Conservation (phyloP, 2,329 filamentous ascomycete genomes). For the Fusarium nodosum region DNA sequence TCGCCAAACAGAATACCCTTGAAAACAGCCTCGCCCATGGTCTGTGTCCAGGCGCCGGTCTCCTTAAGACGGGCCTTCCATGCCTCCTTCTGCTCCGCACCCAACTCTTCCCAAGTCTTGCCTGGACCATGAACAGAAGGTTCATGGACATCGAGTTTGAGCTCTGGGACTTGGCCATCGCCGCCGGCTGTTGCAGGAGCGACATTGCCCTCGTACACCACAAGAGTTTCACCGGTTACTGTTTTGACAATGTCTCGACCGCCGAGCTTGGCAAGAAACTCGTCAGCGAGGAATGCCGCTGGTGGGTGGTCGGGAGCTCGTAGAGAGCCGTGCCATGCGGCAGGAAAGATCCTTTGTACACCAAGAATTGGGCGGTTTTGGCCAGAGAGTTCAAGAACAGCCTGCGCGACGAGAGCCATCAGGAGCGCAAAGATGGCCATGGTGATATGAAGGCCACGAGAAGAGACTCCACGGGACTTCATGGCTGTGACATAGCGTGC, state of each 20-base stretch:
- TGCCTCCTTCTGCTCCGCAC: constrained; percentile 69
- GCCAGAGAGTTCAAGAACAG: constrained; percentile 74
- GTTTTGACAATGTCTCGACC: constrained; percentile 51
- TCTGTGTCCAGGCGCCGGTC: constrained; percentile 83
- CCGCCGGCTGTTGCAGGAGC: constrained; percentile 38
- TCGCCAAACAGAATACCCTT: constrained; percentile 83
- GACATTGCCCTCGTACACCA: constrained; percentile 53
- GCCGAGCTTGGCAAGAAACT: constrained; percentile 56
- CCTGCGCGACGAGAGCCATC: constrained; percentile 72
- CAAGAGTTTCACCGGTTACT: constrained; percentile 56
- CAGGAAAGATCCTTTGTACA: constrained; percentile 68
- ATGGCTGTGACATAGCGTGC: constrained; percentile 79
- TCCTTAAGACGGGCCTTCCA: constrained; percentile 79
- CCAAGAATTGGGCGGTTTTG: constrained; percentile 69
- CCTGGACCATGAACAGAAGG: constrained; percentile 65
- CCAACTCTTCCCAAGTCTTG: constrained; percentile 79
- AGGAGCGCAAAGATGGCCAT: constrained; percentile 70
- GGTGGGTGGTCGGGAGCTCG: constrained; percentile 48
- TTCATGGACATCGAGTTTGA: constrained; percentile 62
- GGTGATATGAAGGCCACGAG: constrained; percentile 65
- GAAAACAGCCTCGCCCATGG: constrained; percentile 82
- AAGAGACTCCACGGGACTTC: constrained; percentile 66
- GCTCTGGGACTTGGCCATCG: constrained; percentile 38
- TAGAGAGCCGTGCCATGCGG: constrained; percentile 54
- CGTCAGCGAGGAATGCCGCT: constrained; percentile 48